Base-by-base conservation (phyloP, 1,284 basidiomycete genomes). In the Ganoderma boninense region DNA sequence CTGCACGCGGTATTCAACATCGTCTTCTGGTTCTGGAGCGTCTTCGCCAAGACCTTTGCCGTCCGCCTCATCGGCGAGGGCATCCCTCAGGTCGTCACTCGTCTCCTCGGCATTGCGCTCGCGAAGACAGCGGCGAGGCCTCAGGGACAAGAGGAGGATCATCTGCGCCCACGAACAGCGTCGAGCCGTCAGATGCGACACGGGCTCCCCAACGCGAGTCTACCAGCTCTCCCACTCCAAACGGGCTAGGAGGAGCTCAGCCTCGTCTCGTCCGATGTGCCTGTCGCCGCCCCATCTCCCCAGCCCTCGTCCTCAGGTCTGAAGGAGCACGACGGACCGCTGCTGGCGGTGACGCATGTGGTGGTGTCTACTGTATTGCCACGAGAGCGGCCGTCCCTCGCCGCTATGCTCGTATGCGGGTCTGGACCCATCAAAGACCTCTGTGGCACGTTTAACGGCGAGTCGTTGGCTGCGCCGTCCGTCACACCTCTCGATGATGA, bases 1-100 rank as follows among this genome's bases (percentile, higher is more conserved):
- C 61, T 72, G 11, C 73, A 74, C 13, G 66, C 71, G 56, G 16
- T 74, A 8, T 54, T 72, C n/a, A 72, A 74, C 68, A 44, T 74
- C 40, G 44, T 72, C 23, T 62, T 71, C 64, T 74, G 73, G 73
- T 72, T 74, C 57, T 74, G 73, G 73, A 69, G 62, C 23, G 63
- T 60, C 16, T 72, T 74, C 44, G 54, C 66, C 14, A 68, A 54
- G 56, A 42, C 69, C 32, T 29, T 74, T 46, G 42, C 64, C 1
- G 56, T 52, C 8, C 73, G 73, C 23, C 14, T 74, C 16, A 32
- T 72, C 1, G 73, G 73, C 42, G 69, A 70, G 64, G 49, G 54
- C 4, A 35, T 63, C 3, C 62, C 73, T 14, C 69, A 69, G 8
- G 62, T 65, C 14, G 63, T 74, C 18, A 67, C 73, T 4, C 63